These are phyloP conservation scores for Bjerkandera adusta DNA, from an alignment of 1,284 basidiomycete species.

Conservation along the genomic window DNA sequence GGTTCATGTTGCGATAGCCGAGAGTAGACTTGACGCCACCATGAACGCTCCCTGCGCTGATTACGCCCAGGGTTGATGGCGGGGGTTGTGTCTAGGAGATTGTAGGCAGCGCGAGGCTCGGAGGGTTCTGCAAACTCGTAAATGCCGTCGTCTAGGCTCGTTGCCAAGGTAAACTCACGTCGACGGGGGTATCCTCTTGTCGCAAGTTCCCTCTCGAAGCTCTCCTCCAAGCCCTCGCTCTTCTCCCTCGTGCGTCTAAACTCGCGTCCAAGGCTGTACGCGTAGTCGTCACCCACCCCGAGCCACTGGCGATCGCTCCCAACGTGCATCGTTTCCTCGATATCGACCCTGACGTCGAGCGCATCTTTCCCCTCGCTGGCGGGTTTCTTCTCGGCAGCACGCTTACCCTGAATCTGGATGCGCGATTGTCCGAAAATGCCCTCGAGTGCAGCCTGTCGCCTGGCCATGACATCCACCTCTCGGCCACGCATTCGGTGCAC, in stretches of 20 bases:
- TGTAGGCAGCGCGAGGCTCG: not conserved
- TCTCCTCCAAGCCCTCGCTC: slow-evolving; percentile 49
- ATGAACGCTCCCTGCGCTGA: slow-evolving; percentile 39
- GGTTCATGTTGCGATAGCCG: slow-evolving; percentile 46
- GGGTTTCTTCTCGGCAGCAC: slow-evolving; percentile 4
- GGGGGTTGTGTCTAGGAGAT: not conserved
- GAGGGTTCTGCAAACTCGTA: slow-evolving; percentile 4
- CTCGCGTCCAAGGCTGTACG: slow-evolving; percentile 37
- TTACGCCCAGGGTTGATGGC: slow-evolving; percentile 16
- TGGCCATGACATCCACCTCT: slow-evolving; percentile 46
- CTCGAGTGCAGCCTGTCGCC: slow-evolving; percentile 47
- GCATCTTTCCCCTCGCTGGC: slow-evolving; percentile 16
- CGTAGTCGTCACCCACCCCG: slow-evolving; percentile 44
- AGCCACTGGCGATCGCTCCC: slow-evolving; percentile 51
- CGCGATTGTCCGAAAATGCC: slow-evolving; percentile 44
- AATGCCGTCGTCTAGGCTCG: not conserved
- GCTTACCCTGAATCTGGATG: slow-evolving; percentile 18
- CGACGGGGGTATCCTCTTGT: slow-evolving; percentile 41
- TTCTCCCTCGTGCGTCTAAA: slow-evolving; percentile 38
- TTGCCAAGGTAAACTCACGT: slow-evolving; percentile 18
- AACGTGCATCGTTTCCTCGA: slow-evolving; percentile 38
- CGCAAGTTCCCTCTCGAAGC: slow-evolving; percentile 51
- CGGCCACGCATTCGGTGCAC: slow-evolving; percentile 47
- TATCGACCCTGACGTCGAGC: slow-evolving; percentile 22
- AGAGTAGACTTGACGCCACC: slow-evolving; percentile 56